Base-by-base conservation (phyloP, 2,329 filamentous ascomycete genomes). In the Lomentospora prolificans region DNA sequence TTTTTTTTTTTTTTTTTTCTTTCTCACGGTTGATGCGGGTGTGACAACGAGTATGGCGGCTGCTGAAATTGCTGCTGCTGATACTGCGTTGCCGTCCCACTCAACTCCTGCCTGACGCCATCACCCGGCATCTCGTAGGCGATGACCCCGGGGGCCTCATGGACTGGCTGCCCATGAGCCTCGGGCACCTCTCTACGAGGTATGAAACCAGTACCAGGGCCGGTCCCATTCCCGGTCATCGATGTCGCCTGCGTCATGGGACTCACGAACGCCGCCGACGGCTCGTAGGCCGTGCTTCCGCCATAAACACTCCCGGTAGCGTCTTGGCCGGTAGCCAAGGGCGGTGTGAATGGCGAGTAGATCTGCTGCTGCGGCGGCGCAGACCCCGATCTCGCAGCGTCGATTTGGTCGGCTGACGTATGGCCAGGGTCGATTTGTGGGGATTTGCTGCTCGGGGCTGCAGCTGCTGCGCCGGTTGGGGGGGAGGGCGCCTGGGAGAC, bases 111-210 rank as follows among this genome's bases (percentile, higher is more conserved):
- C 31, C 51, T 30, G 3, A 8, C 5, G 33, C 41, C 36, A 17
- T 54, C 36, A 28, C 24, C 36, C 52, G 36, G 22, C 52, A 54
- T 54, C 52, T 53, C 52, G 17, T 54, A 54, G 12, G 52, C 33
- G 25, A 54, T 28, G 5, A 28, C 8, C 22, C 36, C 24, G 8
- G 33, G 52, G 22, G 52, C 36, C 8, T 54, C 52, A 22, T 30
- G n/a, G 30, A 54, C 22, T 7, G 25, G 52, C 14, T 27, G 25
- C 24, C 31, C 36, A 22, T 44, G 36, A 24, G 33, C 33, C 36
- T 46, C 52, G 12, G 17, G 10, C 36, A 44, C 36, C 4, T 41
- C 22, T 33, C 30, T 22, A 19, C n/a, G 7, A 14, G 51, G 22
- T 17, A 39, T 31, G 7, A 12, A 6, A 12, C 30, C 30, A 33